Percentiles rank a stretch among this genome's conserved stretches.
Evolutionary conservation across 1,284 basidiomycete species (phyloP).

Genomic region (Austropuccinia psidii): DNA sequence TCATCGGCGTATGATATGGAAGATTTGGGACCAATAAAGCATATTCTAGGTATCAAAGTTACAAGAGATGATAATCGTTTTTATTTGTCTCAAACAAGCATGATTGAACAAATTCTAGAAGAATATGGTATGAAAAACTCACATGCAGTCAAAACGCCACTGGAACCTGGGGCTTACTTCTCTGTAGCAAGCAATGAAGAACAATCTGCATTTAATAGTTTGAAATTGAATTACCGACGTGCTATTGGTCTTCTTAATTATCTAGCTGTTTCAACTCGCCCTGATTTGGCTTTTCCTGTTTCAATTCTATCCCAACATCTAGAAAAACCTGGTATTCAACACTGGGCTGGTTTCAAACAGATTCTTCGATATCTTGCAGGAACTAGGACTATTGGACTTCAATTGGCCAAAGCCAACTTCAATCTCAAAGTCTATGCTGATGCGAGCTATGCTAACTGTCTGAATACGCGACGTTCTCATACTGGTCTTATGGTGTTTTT

Average conservation of each 20-base stretch:
- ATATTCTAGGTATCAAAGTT: neutral
- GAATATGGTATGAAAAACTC: neutral
- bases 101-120: neutral
- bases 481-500: neutral
- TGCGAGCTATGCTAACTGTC: neutral
- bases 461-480: neutral
- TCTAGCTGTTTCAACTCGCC: neutral
- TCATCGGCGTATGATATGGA: neutral
- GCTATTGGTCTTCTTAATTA: neutral
- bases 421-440: neutral
- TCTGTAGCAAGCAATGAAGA: neutral
- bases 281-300: neutral
- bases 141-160: neutral
- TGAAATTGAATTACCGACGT: neutral
- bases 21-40: neutral
- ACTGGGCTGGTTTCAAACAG: neutral
- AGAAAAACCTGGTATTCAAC: neutral
- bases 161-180: neutral
- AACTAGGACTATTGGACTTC: neutral
- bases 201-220: neutral
- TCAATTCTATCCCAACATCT: neutral
- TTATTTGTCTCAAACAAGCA: neutral
- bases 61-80: neutral
- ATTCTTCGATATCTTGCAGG: neutral
- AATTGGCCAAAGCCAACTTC: neutral